These are phyloP conservation scores for Boeremia lycopersici DNA, from an alignment of 2,329 filamentous ascomycete genomes.

Conservation along the genomic window DNA sequence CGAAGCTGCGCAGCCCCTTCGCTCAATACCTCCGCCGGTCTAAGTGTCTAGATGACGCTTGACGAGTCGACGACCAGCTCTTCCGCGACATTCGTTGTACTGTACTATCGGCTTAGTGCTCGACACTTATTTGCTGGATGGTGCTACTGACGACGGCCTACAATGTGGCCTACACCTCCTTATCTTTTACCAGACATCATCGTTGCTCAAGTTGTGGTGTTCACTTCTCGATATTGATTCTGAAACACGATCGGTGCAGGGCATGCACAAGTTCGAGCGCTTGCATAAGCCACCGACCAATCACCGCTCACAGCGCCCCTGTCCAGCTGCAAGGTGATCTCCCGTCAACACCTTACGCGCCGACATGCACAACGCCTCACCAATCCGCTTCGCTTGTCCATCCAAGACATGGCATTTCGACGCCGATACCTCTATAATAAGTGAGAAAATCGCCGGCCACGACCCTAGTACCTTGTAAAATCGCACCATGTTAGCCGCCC, in stretches of 20 bases:
- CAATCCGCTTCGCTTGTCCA: slow-evolving; percentile 36
- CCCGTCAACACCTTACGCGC: slow-evolving; percentile 42
- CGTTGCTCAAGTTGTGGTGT: slow-evolving; percentile 12
- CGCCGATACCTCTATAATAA: slow-evolving; percentile 40
- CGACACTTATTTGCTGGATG: too few species aligned
- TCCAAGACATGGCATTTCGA: slow-evolving; percentile 35
- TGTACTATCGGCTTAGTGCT: neutral
- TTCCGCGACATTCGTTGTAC: too few species aligned
- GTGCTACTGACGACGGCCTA: neutral
- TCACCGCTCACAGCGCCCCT: slow-evolving; percentile 22
- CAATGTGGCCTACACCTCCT: neutral
- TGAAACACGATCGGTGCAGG: slow-evolving; percentile 34
- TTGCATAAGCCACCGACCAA: slow-evolving; percentile 34
- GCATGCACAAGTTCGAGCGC: slow-evolving; percentile 33
- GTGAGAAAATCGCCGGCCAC: slow-evolving; percentile 12
- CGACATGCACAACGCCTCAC: slow-evolving; percentile 28
- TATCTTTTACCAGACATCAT: slow-evolving; percentile 21
- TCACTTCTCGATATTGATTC: slow-evolving; percentile 26
- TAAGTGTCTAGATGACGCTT: too few species aligned
- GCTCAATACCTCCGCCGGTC: too few species aligned
- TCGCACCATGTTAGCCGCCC: slow-evolving; percentile 42
- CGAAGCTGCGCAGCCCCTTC: too few species aligned
- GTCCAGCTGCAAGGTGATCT: slow-evolving; percentile 39
- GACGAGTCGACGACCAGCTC: too few species aligned
- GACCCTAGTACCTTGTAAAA: slow-evolving; percentile 22